Conservation (phyloP, 306 rosid species). For the Carpinus fangiana region DNA sequence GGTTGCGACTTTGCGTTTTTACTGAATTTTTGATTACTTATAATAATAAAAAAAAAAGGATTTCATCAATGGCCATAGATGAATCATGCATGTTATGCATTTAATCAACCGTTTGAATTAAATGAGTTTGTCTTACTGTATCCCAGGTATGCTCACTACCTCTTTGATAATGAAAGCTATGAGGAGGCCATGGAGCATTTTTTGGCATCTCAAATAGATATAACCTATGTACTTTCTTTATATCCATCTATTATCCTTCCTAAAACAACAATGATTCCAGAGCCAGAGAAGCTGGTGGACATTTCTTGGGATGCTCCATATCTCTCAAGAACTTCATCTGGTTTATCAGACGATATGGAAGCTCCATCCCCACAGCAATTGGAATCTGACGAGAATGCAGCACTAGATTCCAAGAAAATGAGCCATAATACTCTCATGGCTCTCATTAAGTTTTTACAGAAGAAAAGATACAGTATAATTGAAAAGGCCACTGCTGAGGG, state of each 20-base stretch:
- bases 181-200: conserved; percentile 99
- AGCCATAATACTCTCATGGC: conserved; percentile 98
- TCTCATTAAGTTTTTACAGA: conserved; percentile 88
- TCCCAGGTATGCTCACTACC: conserved; percentile 92
- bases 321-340: conserved; percentile 82
- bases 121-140: conserved; percentile 30
- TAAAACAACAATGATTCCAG: conserved; percentile 65
- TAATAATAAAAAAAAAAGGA: no score
- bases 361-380: conserved; percentile 37
- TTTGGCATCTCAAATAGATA: conserved; percentile 84
- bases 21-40: no score
- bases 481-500: conserved; percentile 98
- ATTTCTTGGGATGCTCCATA: conserved; percentile 55
- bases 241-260: conserved; percentile 87
- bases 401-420: conserved; percentile 82
- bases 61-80: neutral
- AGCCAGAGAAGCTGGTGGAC: conserved; percentile 71
- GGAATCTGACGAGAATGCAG: conserved; percentile 65
- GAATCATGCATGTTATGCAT: neutral
- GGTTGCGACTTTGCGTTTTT: no score
- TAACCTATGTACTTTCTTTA: conserved; percentile 84
- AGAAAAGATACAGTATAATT: conserved; percentile 70
- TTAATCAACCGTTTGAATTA: conserved; percentile 9
- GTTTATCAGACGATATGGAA: conserved; percentile 88
- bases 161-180: conserved; percentile 88